A percentile compares a stretch with the other conserved stretches of the same genome.
phyloP scores from a whole-genome alignment of 176 grass and related monocot genomes.

The Puccinellia tenuiflora region DNA sequence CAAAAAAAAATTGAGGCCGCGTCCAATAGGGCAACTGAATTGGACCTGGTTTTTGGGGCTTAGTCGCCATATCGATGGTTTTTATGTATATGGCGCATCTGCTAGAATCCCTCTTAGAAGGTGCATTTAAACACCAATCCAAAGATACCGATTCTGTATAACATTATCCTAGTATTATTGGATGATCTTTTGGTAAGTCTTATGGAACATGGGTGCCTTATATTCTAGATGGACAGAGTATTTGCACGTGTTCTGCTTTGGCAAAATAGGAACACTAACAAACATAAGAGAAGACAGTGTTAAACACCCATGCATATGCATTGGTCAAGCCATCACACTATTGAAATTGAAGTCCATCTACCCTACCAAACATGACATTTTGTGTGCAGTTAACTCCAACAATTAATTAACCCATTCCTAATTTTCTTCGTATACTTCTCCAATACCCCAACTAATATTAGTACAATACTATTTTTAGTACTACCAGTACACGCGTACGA shows the following conservation, averaged over 20 bases:
- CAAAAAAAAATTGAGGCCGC: too few relatives aligned
- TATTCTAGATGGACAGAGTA: too few relatives aligned
- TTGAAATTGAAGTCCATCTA: conserved; percentile 17
- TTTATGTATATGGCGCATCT: too few relatives aligned
- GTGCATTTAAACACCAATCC: too few relatives aligned
- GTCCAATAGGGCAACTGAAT: too few relatives aligned
- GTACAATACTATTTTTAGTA: neutral
- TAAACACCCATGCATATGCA: neutral
- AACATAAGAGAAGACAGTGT: neutral
- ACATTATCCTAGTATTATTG: too few relatives aligned
- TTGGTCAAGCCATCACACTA: conserved; percentile 5
- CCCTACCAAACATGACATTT: conserved; percentile 16
- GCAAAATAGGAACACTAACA: neutral
- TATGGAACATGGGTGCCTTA: too few relatives aligned
- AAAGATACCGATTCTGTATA: too few relatives aligned
- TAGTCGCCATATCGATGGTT: too few relatives aligned
- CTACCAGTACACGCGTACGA: neutral
- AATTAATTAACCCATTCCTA: neutral
- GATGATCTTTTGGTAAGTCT: too few relatives aligned
- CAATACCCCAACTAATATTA: neutral
- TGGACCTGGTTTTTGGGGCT: too few relatives aligned
- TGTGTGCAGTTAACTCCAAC: neutral
- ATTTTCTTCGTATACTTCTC: neutral
- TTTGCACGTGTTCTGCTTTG: neutral
- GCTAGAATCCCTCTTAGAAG: too few relatives aligned